Base-by-base conservation (phyloP, 1,284 basidiomycete genomes). In the Cutaneotrichosporon sp. region DNA sequence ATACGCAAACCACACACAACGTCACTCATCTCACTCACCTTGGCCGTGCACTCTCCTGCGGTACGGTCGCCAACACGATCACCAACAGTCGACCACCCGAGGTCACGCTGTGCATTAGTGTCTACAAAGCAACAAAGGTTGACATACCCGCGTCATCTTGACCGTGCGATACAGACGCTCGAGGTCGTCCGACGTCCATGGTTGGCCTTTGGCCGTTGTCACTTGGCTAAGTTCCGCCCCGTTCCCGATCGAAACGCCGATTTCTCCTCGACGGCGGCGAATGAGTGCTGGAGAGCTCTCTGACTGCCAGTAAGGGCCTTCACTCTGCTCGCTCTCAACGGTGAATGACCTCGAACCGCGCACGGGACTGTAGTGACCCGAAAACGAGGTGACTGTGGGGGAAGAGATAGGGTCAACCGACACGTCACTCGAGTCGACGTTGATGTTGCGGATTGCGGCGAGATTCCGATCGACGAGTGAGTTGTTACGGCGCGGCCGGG, bases 141-240 rank as follows among this genome's bases (percentile, higher is more conserved):
- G 32, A 36, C 57, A 5, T 32, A 59, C 58, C 31, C 58, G 46
- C 14, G 58, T 59, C 18, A 59, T 42, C 47, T 59, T 59, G 40
- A 61, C 51, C 9, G 51, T 53, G 13, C 60, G 60, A 40, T 61
- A 61, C 30, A 61, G 60, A 6, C 52, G 38, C 40, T 61, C 60
- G 31, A 61, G 60, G 22, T 55, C 60, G 38, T 61, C 60, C 2
- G 51, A 21, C 18, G 51, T 55, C 60, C 60, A 61, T 31, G 22
- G 40, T 16, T 21, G 10, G 9, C 30, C 40, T 31, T 46, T 60
- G 22, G 26, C 50, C 11, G 50, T 49, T 21, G 47, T 8, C 47
- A 22, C 47, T 21, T 14, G n/a, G 22, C 47, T 49, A 22, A 49
- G 21, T 14, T 30, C 26, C 11, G 9, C 30, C 10, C 49, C 49